Evolutionary conservation across 192 early-diverging fungal genomes (phyloP).

Genomic region (Coemansia sp.): DNA sequence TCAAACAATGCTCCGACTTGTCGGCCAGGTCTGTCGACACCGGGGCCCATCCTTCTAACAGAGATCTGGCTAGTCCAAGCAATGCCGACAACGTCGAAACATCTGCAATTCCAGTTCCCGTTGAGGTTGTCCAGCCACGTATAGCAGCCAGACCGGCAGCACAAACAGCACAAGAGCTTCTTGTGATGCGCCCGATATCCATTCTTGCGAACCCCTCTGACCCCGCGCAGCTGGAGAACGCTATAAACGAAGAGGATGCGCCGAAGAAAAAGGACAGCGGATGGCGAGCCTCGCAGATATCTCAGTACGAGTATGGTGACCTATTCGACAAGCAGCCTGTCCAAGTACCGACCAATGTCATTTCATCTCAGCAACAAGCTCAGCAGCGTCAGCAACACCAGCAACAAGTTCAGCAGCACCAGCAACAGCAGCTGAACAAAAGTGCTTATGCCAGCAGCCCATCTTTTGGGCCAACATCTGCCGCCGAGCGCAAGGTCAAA

Average conservation of each 20-base stretch:
- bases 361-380: constrained; percentile 9
- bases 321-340: not conserved
- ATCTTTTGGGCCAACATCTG: constrained; percentile 11
- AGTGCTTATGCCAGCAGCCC: constrained; percentile 2
- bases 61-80: not conserved
- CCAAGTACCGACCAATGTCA: constrained; percentile 2
- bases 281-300: constrained; percentile 21
- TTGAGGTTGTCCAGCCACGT: not conserved
- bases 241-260: constrained; percentile 1
- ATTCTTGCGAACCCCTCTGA: constrained; percentile 8
- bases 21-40: not conserved
- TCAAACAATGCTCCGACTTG: not conserved
- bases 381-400: constrained; percentile 13
- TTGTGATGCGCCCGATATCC: constrained; percentile 48
- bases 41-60: not conserved
- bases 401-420: too few relatives aligned
- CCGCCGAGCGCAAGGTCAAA: constrained; percentile 13
- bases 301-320: constrained; percentile 39
- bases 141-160: constrained; percentile 15
- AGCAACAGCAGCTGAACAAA: constrained; percentile 9
- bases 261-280: constrained; percentile 5
- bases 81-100: too few relatives aligned
- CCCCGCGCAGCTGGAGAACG: not conserved
- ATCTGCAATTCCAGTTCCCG: not conserved
- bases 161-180: constrained; percentile 28